Conservation (phyloP, 345 rosid genomes). For the Rhizophora apiculata region DNA sequence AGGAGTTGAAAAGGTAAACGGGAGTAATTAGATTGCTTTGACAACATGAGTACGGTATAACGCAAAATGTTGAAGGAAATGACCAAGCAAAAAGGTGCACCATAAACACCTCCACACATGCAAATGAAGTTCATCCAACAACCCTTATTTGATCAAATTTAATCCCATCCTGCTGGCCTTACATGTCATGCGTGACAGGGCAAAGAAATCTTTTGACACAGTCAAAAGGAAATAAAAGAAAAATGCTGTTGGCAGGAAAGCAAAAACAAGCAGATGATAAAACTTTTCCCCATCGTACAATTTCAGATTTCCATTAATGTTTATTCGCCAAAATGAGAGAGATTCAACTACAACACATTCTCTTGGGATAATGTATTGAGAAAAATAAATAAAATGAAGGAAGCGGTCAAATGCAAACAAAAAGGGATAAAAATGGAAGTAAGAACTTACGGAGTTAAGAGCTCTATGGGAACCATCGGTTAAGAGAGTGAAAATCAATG, state of each 20-base stretch:
- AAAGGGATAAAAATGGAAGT: neutral
- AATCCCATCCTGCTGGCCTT: no score
- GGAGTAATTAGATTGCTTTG: no score
- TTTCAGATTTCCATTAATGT: neutral
- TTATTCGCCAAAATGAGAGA: neutral
- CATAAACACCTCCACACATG: no score
- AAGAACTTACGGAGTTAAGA: constrained; percentile 67
- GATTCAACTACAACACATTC: neutral
- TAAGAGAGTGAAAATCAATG: constrained; percentile 58
- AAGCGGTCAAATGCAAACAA: neutral
- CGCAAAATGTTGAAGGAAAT: no score
- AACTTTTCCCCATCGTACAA: neutral
- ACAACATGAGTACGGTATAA: no score
- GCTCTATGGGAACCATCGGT: constrained; percentile 83
- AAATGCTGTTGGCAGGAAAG: neutral
- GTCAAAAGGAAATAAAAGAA: neutral
- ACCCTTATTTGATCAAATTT: neutral
- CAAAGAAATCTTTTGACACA: no score
- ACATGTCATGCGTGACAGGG: no score
- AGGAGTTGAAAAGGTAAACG: no score
- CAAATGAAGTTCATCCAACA: no score
- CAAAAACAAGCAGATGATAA: neutral
- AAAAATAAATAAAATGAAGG: neutral
- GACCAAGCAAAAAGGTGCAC: no score
- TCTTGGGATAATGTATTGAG: neutral